These are phyloP conservation scores for Mycena kentingensis DNA, from an alignment of 768 basidiomycete genomes.

Conservation along the genomic window DNA sequence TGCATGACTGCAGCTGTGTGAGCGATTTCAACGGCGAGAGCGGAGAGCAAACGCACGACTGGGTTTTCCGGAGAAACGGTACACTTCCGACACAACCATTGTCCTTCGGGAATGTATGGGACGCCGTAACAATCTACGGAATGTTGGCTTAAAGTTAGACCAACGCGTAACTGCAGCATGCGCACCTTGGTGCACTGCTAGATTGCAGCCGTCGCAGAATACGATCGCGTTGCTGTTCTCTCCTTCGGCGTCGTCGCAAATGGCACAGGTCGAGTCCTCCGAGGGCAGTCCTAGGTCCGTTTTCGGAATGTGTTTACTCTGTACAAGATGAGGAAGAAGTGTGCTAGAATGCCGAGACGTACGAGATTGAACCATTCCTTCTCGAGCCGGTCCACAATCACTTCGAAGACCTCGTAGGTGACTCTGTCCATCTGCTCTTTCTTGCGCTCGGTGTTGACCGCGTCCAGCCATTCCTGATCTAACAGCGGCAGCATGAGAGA, in stretches of 20 bases:
- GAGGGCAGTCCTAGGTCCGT: constrained; percentile 83
- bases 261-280: constrained; percentile 94
- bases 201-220: constrained; percentile 98
- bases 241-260: constrained; percentile 97
- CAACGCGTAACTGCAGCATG: background rate
- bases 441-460: constrained; percentile 78
- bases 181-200: constrained; percentile 98
- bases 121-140: constrained; percentile 93
- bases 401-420: constrained; percentile 87
- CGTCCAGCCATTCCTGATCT: constrained; percentile 96
- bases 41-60: constrained; percentile 61
- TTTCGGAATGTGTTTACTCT: constrained; percentile 95
- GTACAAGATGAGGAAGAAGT: background rate
- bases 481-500: constrained; percentile 6
- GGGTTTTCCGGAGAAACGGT: constrained; percentile 96
- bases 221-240: constrained; percentile 99
- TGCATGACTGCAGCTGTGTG: constrained; percentile 65
- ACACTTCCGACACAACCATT: constrained; percentile 98
- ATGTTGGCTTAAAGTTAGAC: background rate
- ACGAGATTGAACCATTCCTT: constrained; percentile 99
- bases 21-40: background rate
- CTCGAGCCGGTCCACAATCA: constrained; percentile 96
- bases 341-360: constrained; percentile 26
- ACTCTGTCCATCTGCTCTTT: constrained; percentile 72
- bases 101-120: constrained; percentile 98